These are phyloP conservation scores for Boechera retrofracta DNA, from an alignment of 345 rosid species.

Conservation along the genomic window DNA sequence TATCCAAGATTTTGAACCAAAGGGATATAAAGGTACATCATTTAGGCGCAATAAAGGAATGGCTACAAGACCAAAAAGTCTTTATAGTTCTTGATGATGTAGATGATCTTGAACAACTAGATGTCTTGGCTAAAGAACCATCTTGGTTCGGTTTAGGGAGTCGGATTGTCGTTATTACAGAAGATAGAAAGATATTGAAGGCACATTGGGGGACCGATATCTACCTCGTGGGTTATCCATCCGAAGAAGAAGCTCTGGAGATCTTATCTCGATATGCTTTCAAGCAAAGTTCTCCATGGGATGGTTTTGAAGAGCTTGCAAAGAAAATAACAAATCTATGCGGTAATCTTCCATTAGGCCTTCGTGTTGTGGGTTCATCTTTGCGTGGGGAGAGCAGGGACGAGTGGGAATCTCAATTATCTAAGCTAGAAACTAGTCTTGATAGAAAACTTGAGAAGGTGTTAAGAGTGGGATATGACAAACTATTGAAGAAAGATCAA, in stretches of 20 bases:
- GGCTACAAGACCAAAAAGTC: slow-evolving; percentile 38
- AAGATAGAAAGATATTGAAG: slow-evolving; percentile 42
- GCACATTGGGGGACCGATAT: background rate
- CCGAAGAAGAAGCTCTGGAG: slow-evolving; percentile 24
- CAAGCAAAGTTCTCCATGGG: background rate
- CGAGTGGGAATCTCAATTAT: slow-evolving; percentile 38
- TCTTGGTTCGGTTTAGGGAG: slow-evolving; percentile 58
- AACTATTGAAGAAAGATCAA: slow-evolving; percentile 22
- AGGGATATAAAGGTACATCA: slow-evolving; percentile 17
- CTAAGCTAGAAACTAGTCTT: slow-evolving; percentile 32
- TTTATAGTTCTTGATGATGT: slow-evolving; percentile 60
- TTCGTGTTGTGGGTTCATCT: slow-evolving; percentile 44
- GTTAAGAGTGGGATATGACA: slow-evolving; percentile 44
- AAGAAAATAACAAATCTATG: slow-evolving; percentile 7
- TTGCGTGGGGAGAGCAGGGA: slow-evolving; percentile 8
- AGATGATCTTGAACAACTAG: slow-evolving; percentile 49
- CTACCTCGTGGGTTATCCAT: slow-evolving; percentile 17
- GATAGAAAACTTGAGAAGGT: slow-evolving; percentile 24
- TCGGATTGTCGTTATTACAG: slow-evolving; percentile 61
- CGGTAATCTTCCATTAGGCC: slow-evolving; percentile 46
- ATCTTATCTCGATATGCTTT: slow-evolving; percentile 30
- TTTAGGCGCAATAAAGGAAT: slow-evolving; percentile 5
- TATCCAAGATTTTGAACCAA: slow-evolving; percentile 24
- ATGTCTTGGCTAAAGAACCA: slow-evolving; percentile 51
- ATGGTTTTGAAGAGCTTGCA: slow-evolving; percentile 21